Base-by-base conservation (phyloP, 176 grass and related monocot species). In the Dactylis glomerata region DNA sequence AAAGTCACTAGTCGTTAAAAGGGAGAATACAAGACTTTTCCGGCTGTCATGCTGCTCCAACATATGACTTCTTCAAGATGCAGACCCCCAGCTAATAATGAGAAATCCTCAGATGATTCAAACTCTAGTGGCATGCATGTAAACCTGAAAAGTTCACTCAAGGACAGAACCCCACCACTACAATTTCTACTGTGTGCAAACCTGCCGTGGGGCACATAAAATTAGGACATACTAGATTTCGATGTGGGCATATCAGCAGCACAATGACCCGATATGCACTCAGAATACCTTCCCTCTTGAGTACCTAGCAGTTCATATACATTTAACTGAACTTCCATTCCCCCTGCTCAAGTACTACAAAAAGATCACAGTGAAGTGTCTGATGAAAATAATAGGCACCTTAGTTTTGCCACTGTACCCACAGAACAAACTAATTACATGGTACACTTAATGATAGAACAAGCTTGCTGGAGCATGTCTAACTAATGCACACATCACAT, bases 251-350 rank as follows among this genome's bases (percentile, higher is more conserved):
- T 83, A 90, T 23, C 80, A 83, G 46, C 66, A 83, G 83, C 66
- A 90, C 49, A 81, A 83, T 79, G 88, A 79, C 37, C 57, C 32
- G 56, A 90, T 66, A 41, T n/a, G 57, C 75, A 87, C 84, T 58
- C 23, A 49, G 67, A 24, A 87, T 83, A 67, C 73, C 67, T 46
- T 75, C 13, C 38, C 19, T 66, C 6, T 67, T 79, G 30, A 26
- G 71, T 57, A 83, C 72, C 58, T 37, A 55, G 55, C 83, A 82
- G 63, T 77, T 86, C 44, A 64, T 36, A 86, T 51, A 6, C 71
- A 83, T 9, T 36, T 72, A 59, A 65, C 63, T 78, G 14, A 72
- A 82, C 73, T 82, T 90, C 32, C 52, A 65, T 76, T 73, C 71
- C 5, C 54, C 71, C 34, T 77, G 33, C n/a, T 56, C 44, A 86